Base-by-base conservation (phyloP, 2,329 filamentous ascomycete species). In the Gliomastix tumulicola region DNA sequence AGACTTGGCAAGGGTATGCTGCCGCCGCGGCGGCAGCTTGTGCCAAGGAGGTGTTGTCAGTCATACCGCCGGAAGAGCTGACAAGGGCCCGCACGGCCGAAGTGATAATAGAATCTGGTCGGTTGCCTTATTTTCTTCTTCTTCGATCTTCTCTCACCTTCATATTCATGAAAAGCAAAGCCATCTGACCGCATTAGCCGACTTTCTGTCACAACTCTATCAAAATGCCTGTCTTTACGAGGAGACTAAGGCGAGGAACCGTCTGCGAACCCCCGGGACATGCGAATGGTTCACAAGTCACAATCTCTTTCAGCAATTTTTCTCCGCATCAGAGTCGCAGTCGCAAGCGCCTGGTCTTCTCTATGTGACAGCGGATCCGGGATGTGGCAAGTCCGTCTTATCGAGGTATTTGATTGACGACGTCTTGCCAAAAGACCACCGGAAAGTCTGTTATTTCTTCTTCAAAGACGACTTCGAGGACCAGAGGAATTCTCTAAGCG, bases 331-430 rank as follows among this genome's bases (percentile, higher is more conserved):
- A 34, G 21, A 17, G 21, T 38, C n/a, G 30, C 17, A 12, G 36
- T 20, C 10, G 36, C 25, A 12, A 20, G 16, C 7, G 2, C 10
- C 51, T 27, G 44, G 49, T 38, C 47, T 63, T 16, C 53, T 65
- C 16, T 63, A 53, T 51, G 53, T 65, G 2, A 64, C 63, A 19
- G 63, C 62, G 8, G 55, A 66, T 35, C 64, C 64, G 4, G 65
- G 63, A 0, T 65, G 61, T 28, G 64, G 63, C 7, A 68, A 68
- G 42, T 66, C 65, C 0, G 64, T 67, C 7, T 41, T 68, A 3
- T 49, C 57, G 11, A 62, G 45, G 40, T 50, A 54, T 21, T 40
- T 68, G 2, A 45, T 60, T 0, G 60, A 67, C 19, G 13, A 44
- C 0, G 35, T 0, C 39, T 65, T 3, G 35, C 34, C 1, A 44